phyloP scores from a whole-genome alignment of 768 basidiomycete genomes.

The Tylopilus subfusipes region DNA sequence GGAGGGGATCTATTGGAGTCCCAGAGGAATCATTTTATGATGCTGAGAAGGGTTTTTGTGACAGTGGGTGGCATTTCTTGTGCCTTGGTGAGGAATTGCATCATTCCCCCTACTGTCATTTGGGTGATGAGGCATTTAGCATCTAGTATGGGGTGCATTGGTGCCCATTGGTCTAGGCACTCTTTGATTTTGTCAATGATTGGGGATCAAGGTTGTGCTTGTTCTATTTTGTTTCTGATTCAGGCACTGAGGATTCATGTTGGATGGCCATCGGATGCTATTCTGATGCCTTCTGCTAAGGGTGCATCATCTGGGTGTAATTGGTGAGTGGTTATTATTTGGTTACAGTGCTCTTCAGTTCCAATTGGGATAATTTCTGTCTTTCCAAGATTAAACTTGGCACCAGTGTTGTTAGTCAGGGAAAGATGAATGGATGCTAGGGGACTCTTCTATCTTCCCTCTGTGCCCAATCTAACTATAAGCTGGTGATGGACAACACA shows the following conservation, averaged over 20 bases:
- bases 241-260: slow-evolving; percentile 16
- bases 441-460: no score
- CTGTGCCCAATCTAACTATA: no score
- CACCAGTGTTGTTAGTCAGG: no score
- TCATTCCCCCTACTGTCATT: slow-evolving; percentile 13
- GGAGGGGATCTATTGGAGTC: no score
- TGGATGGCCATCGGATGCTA: slow-evolving; percentile 15
- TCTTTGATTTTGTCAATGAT: slow-evolving; percentile 21
- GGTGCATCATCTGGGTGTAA: background rate
- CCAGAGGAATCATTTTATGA: no score
- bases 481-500: no score
- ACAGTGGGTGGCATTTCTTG: slow-evolving; percentile 5
- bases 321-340: fast-evolving
- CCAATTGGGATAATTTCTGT: slow-evolving; percentile 29
- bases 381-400: slow-evolving; percentile 23
- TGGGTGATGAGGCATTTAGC: slow-evolving; percentile 16
- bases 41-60: no score
- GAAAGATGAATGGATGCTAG: no score
- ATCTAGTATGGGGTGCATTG: slow-evolving; percentile 14
- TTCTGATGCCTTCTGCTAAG: background rate
- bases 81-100: slow-evolving; percentile 30
- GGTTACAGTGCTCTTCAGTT: background rate
- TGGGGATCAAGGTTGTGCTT: slow-evolving; percentile 11
- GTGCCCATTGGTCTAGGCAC: background rate
- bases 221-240: slow-evolving; percentile 21